phyloP scores from a whole-genome alignment of 1,139 yeast genomes.

The Magnusiomyces magnusii region DNA sequence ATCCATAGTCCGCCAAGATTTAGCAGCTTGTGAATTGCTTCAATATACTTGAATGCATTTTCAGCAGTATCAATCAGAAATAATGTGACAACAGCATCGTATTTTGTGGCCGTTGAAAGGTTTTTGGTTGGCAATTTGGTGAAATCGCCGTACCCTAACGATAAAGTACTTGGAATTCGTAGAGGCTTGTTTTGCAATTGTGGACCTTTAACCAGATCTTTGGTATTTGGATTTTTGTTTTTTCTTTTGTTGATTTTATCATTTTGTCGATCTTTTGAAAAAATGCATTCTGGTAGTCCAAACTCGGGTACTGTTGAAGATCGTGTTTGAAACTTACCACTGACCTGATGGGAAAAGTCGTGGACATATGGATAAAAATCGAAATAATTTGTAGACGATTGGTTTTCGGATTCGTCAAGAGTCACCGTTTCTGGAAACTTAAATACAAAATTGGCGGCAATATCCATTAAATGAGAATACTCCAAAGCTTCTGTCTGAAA shows the following conservation, averaged over 20 bases:
- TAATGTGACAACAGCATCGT: slow-evolving; percentile 49
- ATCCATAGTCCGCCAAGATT: slow-evolving; percentile 62
- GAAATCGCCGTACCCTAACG: slow-evolving; percentile 59
- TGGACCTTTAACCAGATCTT: background rate
- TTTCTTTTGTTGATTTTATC: too few relatives aligned
- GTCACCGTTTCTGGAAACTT: background rate
- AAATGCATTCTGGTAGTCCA: background rate
- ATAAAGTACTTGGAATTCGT: slow-evolving; percentile 37
- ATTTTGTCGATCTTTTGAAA: too few relatives aligned
- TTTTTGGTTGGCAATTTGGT: slow-evolving; percentile 22
- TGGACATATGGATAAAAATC: slow-evolving; percentile 54
- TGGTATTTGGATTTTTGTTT: slow-evolving; percentile 3
- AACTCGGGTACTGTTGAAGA: slow-evolving; percentile 31
- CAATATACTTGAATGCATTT: slow-evolving; percentile 63
- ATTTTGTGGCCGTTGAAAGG: slow-evolving; percentile 10
- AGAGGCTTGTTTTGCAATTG: background rate
- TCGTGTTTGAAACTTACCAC: slow-evolving; percentile 46
- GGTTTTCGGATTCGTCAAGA: background rate
- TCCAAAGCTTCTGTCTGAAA: slow-evolving; percentile 62
- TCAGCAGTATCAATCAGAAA: slow-evolving; percentile 87
- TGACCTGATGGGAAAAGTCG: slow-evolving; percentile 58
- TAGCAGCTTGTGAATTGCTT: slow-evolving; percentile 45
- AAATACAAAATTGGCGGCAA: slow-evolving; percentile 54
- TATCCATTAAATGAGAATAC: slow-evolving; percentile 62
- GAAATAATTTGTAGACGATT: slow-evolving; percentile 9